Base-by-base conservation (phyloP, 2,329 filamentous ascomycete genomes). In the Exophiala spinifera region DNA sequence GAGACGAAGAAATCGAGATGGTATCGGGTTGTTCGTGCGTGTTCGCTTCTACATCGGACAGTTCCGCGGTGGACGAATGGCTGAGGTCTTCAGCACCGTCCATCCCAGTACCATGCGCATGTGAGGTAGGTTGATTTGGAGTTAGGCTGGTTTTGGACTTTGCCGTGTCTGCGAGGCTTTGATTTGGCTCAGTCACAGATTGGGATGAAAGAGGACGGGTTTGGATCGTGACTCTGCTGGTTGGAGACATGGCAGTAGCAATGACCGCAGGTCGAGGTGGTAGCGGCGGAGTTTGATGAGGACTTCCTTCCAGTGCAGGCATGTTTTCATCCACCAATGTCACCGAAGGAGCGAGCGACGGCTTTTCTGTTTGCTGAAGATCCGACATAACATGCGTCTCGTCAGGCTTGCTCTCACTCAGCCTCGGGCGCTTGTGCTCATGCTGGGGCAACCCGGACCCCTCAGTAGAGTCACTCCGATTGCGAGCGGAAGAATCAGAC, bases 161-260 rank as follows among this genome's bases (percentile, higher is more conserved):
- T 8, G 36, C 48, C n/a, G 43, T 42, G 15, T 23, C 55, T 23
- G 46, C 17, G 23, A 44, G 6, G 28, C 28, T 31, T 10, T 31
- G 28, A 31, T 11, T 47, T n/a, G 59, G 48, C 40, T 55, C 43
- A 21, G 57, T 53, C 19, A 60, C 36, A 44, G 59, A 62, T 31
- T 61, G 56, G 20, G 63, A 53, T 25, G 64, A 59, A 55, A 66
- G 53, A 14, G 48, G 61, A 59, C 46, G 70, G 67, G 37, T 71
- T 56, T 77, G 77, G 61, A 78, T 77, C 11, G 75, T 76, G 25
- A 78, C 71, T 63, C 72, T 74, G 56, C 70, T 75, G 40, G 72
- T 69, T 17, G 72, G 69, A 40, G 69, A 70, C 44, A 65, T 64
- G 19, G 65, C 50, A n/a, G 60, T 63, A 36, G 67, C 61, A 52